phyloP scores from a whole-genome alignment of 2,329 filamentous ascomycete genomes.

The Akanthomyces dipterigenus region DNA sequence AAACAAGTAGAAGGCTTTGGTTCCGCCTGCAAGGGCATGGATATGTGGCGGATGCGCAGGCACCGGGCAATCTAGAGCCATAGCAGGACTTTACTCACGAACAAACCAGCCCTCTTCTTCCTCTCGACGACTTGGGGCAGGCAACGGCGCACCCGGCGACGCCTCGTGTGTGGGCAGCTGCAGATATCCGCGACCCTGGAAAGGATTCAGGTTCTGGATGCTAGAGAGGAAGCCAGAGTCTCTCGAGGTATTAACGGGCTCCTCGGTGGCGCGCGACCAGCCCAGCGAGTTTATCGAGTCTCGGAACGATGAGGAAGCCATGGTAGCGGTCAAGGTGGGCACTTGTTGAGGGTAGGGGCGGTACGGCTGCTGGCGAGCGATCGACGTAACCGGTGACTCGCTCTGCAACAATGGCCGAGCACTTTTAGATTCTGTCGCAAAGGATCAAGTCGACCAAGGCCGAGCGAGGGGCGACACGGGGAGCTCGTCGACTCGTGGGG shows the following conservation, averaged over 20 bases:
- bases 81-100: conserved; percentile 56
- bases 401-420: conserved; percentile 2
- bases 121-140: conserved; percentile 75
- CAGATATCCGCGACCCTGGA: conserved; percentile 79
- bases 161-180: conserved; percentile 78
- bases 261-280: conserved; percentile 83
- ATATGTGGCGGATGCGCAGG: conserved; percentile 15
- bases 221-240: conserved; percentile 71
- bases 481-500: not conserved
- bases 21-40: conserved; percentile 26
- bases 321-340: conserved; percentile 29
- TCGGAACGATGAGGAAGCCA: conserved; percentile 85
- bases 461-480: not conserved
- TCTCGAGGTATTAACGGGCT: conserved; percentile 64
- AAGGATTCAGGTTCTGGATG: conserved; percentile 81
- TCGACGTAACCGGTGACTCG: conserved; percentile 6
- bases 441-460: not conserved
- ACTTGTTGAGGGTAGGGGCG: not conserved
- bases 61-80: not conserved
- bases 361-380: conserved; percentile 7
- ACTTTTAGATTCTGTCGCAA: conserved; percentile 1
- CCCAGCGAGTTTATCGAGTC: conserved; percentile 93
- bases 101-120: conserved; percentile 96
- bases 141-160: conserved; percentile 71
- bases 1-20: conserved; percentile 38